These are phyloP conservation scores for Cadophora luteo-olivacea DNA, from an alignment of 2,329 filamentous ascomycete species.

Conservation along the genomic window DNA sequence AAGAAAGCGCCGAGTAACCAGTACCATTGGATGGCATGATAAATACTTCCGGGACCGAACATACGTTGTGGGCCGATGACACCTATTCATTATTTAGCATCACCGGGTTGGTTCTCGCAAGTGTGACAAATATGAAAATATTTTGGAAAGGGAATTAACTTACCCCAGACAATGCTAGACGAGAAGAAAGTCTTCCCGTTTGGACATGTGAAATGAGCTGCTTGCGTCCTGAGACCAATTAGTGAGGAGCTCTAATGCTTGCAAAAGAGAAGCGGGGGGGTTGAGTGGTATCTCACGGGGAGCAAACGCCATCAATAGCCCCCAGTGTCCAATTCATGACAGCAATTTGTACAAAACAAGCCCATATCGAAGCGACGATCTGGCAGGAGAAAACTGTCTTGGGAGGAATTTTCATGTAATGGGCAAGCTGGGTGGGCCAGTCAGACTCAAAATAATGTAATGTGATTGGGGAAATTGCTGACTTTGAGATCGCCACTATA, in stretches of 20 bases:
- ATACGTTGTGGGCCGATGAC: slow-evolving; percentile 74
- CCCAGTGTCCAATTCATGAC: slow-evolving; percentile 66
- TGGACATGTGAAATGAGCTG: slow-evolving; percentile 61
- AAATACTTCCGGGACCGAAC: slow-evolving; percentile 70
- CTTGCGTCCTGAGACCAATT: slow-evolving; percentile 51
- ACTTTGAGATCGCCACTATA: slow-evolving; percentile 34
- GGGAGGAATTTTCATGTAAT: slow-evolving; percentile 60
- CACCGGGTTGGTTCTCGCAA: background rate
- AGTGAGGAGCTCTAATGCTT: background rate
- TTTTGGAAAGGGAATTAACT: slow-evolving; percentile 65
- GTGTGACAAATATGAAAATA: no score
- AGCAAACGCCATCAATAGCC: slow-evolving; percentile 70
- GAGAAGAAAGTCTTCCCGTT: slow-evolving; percentile 69
- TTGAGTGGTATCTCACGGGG: slow-evolving; percentile 42
- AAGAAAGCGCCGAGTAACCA: slow-evolving; percentile 72
- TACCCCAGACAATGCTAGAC: slow-evolving; percentile 69
- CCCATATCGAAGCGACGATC: slow-evolving; percentile 59
- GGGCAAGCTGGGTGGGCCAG: slow-evolving; percentile 54
- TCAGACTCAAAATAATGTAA: background rate
- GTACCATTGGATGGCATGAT: slow-evolving; percentile 71
- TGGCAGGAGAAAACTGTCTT: slow-evolving; percentile 47
- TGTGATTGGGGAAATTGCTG: background rate
- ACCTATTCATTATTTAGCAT: slow-evolving; percentile 47
- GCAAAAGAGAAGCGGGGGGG: background rate
- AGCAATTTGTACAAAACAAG: slow-evolving; percentile 56